Conservation (phyloP, 139 green algal species). For the Closterium sp. region DNA sequence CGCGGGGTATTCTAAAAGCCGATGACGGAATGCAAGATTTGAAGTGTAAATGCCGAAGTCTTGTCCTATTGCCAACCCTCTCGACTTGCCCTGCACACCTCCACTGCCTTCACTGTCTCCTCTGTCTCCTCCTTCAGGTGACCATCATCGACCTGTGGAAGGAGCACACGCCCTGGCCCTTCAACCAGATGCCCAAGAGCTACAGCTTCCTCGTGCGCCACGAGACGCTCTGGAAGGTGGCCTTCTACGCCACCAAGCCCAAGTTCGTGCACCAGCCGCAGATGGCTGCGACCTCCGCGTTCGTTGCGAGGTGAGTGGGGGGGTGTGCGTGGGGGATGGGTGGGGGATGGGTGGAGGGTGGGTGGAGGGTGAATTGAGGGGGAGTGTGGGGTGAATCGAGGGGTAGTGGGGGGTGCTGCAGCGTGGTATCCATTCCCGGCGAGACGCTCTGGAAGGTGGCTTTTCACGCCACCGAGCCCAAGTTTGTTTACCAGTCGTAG, state of each 20-base stretch:
- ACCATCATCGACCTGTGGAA: slow-evolving; percentile 92
- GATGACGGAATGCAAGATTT: too few species aligned
- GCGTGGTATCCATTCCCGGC: neutral
- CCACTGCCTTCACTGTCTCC: neutral
- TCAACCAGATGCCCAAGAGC: slow-evolving; percentile 82
- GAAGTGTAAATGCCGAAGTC: too few species aligned
- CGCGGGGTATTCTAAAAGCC: too few species aligned
- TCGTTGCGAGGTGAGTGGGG: slow-evolving; percentile 29
- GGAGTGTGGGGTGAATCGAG: neutral
- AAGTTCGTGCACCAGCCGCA: slow-evolving; percentile 49
- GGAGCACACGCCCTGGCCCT: slow-evolving; percentile 84
- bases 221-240: slow-evolving; percentile 52
- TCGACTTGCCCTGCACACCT: neutral
- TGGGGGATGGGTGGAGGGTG: neutral
- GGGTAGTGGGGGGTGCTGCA: too few species aligned
- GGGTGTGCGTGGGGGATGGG: neutral
- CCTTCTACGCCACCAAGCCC: slow-evolving; percentile 48
- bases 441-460: slow-evolving; percentile 50
- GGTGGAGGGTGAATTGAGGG: neutral
- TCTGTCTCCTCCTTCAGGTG: slow-evolving; percentile 48
- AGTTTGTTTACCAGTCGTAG: slow-evolving; percentile 47
- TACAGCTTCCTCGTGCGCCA: slow-evolving; percentile 90
- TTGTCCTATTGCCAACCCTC: too few species aligned
- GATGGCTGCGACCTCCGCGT: slow-evolving; percentile 38
- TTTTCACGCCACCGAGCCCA: slow-evolving; percentile 42